These are phyloP conservation scores for Pseudocercospora musae DNA, from an alignment of 2,329 filamentous ascomycete species.

Conservation along the genomic window DNA sequence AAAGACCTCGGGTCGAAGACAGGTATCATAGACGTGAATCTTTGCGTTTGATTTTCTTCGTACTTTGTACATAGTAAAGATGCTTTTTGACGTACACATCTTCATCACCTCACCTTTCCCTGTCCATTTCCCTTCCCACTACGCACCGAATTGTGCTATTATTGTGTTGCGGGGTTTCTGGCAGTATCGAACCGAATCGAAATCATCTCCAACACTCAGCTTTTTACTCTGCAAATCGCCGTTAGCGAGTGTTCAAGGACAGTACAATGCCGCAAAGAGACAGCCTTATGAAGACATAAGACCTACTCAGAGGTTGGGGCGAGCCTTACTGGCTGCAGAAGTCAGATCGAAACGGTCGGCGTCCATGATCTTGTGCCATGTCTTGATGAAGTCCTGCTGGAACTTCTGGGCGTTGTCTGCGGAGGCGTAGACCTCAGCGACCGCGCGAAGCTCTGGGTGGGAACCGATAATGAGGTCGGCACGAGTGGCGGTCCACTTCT, in stretches of 20 bases:
- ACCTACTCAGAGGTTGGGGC: slow-evolving; percentile 9
- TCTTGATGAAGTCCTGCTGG: slow-evolving; percentile 66
- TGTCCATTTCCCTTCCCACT: neutral
- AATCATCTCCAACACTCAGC: neutral
- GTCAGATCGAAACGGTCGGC: slow-evolving; percentile 64
- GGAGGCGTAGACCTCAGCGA: slow-evolving; percentile 67
- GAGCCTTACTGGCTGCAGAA: slow-evolving; percentile 17
- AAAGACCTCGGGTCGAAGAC: neutral
- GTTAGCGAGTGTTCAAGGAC: neutral
- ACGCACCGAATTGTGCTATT: no score
- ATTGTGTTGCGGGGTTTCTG: no score
- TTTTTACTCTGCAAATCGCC: neutral
- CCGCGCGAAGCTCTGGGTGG: slow-evolving; percentile 69
- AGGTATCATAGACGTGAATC: neutral
- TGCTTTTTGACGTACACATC: neutral
- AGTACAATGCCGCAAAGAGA: neutral
- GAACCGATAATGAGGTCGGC: slow-evolving; percentile 68
- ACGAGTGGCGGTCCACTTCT: slow-evolving; percentile 68
- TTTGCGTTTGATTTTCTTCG: neutral
- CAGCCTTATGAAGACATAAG: neutral
- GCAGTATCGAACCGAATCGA: no score
- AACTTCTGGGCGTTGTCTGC: slow-evolving; percentile 62
- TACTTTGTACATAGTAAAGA: neutral
- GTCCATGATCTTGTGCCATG: slow-evolving; percentile 74
- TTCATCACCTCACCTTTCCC: neutral